Conservation (phyloP, 164 flowering plant genomes). For the Sextonia rubra region DNA sequence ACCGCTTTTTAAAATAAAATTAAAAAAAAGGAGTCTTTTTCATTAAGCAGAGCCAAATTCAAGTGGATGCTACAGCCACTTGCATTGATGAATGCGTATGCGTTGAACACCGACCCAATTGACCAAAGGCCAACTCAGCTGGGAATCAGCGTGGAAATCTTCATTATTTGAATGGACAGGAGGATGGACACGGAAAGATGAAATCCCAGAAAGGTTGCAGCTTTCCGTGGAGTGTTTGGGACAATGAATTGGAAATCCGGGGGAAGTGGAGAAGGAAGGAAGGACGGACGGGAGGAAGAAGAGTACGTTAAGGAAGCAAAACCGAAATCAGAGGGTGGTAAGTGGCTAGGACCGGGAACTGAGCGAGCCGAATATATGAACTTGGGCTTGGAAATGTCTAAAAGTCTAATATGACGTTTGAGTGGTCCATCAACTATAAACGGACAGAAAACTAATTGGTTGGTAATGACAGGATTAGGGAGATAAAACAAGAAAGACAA, state of each 20-base stretch:
- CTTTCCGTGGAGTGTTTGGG: background rate
- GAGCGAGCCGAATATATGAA: background rate
- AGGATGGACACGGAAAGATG: background rate
- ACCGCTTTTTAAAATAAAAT: background rate
- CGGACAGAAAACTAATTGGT: too few species aligned
- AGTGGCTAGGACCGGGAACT: background rate
- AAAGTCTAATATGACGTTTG: background rate
- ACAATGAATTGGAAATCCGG: background rate
- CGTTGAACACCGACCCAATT: background rate
- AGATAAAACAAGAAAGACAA: too few species aligned
- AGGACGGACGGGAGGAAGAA: too few species aligned
- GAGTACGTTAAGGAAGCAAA: too few species aligned
- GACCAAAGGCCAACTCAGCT: background rate
- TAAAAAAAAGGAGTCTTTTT: constrained; percentile 22
- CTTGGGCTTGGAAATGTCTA: background rate
- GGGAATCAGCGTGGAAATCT: background rate
- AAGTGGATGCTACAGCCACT: constrained; percentile 15
- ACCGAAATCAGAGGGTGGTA: too few species aligned
- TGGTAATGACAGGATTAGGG: too few species aligned
- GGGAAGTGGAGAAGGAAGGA: too few species aligned
- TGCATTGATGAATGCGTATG: background rate
- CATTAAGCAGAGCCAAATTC: constrained; percentile 9
- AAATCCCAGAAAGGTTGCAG: background rate
- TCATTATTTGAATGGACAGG: background rate
- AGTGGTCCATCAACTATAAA: too few species aligned